A percentile compares a stretch with the other conserved stretches of the same genome.
These are phyloP conservation scores for Naganishia cerealis DNA, from an alignment of 1,284 basidiomycete genomes.

Conservation along the genomic window DNA sequence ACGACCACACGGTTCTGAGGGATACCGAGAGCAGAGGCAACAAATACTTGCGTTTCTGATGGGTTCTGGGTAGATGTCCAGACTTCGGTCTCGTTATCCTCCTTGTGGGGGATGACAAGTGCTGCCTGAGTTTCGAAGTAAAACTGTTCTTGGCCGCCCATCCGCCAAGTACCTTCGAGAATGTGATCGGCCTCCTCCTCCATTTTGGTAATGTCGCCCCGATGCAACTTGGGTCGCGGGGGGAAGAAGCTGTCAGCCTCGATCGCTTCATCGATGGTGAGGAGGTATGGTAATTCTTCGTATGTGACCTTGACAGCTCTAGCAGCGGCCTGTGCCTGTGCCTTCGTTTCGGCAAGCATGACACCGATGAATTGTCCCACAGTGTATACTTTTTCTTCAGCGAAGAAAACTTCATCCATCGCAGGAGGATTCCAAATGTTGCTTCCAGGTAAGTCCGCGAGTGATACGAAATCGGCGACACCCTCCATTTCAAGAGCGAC, in stretches of 20 bases:
- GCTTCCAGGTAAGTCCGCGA: constrained; percentile 46
- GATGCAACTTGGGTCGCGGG: constrained; percentile 30
- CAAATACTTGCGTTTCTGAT: constrained; percentile 49
- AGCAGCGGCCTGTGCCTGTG: constrained; percentile 49
- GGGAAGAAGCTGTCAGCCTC: constrained; percentile 40
- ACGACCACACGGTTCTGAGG: constrained; percentile 48
- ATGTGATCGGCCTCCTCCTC: constrained; percentile 39
- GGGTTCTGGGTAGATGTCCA: constrained; percentile 50
- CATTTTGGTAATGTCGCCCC: constrained; percentile 38
- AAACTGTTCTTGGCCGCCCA: constrained; percentile 47
- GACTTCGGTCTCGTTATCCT: constrained; percentile 51
- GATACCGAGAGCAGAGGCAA: constrained; percentile 48
- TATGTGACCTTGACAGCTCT: constrained; percentile 49
- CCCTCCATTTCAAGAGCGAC: constrained; percentile 47
- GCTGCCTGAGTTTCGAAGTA: constrained; percentile 49
- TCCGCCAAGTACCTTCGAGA: constrained; percentile 44
- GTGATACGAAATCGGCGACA: constrained; percentile 45
- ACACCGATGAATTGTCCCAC: constrained; percentile 50
- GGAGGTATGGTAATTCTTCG: constrained; percentile 47
- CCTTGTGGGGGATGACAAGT: constrained; percentile 47
- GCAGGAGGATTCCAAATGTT: constrained; percentile 49
- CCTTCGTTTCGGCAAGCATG: constrained; percentile 48
- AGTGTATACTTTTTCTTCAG: constrained; percentile 46
- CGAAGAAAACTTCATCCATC: constrained; percentile 52
- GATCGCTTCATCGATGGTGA: constrained; percentile 50